Percentiles rank a stretch among this genome's conserved stretches.
Evolutionary conservation across 2,329 filamentous ascomycete species (phyloP).

Genomic region (Aspergillus brasiliensis): DNA sequence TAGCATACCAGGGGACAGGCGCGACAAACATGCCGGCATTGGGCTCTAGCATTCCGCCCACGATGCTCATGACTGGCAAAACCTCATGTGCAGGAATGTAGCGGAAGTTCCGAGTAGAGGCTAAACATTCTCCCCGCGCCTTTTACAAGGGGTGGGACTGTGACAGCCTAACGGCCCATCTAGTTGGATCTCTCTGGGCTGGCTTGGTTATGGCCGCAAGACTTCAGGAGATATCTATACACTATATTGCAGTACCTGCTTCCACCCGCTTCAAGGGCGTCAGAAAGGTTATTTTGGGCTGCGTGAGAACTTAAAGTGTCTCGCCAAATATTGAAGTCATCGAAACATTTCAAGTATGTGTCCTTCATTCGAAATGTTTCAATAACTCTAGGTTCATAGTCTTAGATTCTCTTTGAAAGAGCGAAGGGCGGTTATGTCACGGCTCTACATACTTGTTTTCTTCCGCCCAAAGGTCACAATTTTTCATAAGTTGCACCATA

Average conservation of each 20-base stretch:
- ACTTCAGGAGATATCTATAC: neutral
- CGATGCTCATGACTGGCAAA: neutral
- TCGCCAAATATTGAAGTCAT: neutral
- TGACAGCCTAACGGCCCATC: neutral
- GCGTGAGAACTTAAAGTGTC: neutral
- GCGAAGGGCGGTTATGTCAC: neutral
- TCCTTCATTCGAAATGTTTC: neutral
- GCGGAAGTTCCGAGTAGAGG: neutral
- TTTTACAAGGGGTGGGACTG: neutral
- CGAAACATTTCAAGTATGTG: neutral
- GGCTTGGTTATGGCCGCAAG: neutral
- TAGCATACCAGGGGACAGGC: slow-evolving; percentile 2
- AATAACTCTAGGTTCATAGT: neutral
- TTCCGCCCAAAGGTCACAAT: neutral
- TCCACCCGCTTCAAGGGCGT: neutral
- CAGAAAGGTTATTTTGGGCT: neutral
- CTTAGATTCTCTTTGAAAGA: neutral
- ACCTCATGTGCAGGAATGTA: neutral
- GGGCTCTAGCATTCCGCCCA: neutral
- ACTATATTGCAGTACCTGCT: neutral
- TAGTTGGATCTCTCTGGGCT: neutral
- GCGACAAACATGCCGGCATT: slow-evolving; percentile 1
- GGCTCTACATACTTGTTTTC: neutral
- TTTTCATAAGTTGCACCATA: neutral
- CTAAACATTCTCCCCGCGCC: neutral